Conservation (phyloP, 2,329 filamentous ascomycete species). For the Trichoderma sp. region DNA sequence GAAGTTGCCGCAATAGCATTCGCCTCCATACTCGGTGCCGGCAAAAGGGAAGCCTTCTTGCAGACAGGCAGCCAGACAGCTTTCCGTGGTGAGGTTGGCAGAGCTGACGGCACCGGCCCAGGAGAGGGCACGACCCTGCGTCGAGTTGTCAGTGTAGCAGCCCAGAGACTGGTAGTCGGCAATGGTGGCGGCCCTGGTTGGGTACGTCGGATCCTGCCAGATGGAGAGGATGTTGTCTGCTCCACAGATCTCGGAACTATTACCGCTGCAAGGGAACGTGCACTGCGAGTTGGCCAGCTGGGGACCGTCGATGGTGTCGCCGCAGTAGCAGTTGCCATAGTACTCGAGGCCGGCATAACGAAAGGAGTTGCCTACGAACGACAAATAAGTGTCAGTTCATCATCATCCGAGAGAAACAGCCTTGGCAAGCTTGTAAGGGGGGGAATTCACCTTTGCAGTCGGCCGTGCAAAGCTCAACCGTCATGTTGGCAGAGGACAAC, state of each 20-base stretch:
- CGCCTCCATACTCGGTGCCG: conserved; percentile 48
- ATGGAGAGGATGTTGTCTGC: conserved; percentile 51
- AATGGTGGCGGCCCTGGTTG: conserved; percentile 49
- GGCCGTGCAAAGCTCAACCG: conserved; percentile 51
- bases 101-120: conserved; percentile 46
- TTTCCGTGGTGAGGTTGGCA: conserved; percentile 46
- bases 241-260: conserved; percentile 51
- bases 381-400: background rate
- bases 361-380: conserved; percentile 48
- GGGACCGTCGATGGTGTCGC: conserved; percentile 55
- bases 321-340: conserved; percentile 57
- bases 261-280: conserved; percentile 56
- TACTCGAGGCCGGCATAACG: conserved; percentile 55
- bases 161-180: conserved; percentile 61
- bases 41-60: conserved; percentile 51
- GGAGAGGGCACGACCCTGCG: conserved; percentile 48
- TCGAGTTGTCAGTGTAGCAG: conserved; percentile 57
- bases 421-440: background rate
- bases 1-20: conserved; percentile 57
- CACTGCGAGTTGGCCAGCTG: conserved; percentile 57
- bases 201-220: conserved; percentile 53
- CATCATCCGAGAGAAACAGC: background rate
- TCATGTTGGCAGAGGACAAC: conserved; percentile 46
- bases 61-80: conserved; percentile 49
- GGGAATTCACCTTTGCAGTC: conserved; percentile 50